Base-by-base conservation (phyloP, 1,139 yeast genomes). In the Meyerozyma carpophila region DNA sequence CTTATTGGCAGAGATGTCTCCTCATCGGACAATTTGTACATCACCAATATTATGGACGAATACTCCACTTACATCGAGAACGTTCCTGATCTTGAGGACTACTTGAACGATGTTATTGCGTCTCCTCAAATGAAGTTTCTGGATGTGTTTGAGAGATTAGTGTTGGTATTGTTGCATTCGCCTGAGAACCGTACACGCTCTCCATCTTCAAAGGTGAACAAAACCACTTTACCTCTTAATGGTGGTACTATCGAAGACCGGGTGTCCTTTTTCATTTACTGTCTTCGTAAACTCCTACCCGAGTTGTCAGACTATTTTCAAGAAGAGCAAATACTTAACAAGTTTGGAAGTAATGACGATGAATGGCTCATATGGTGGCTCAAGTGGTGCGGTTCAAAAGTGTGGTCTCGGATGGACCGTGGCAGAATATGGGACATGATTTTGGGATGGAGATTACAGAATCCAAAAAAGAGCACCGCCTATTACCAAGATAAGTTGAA, bases 331-430 rank as follows among this genome's bases (percentile, higher is more conserved):
- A 79, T 85, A 34, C 64, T 86, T 43, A 72, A 79, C 44, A 76
- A 82, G 39, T 70, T 77, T 50, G 83, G 82, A 36, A 68, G 79
- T 41, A 75, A 78, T 44, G 91, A 88, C 53, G 94, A 87, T 54
- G 94, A 86, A 57, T 91, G 97, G 97, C 69, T 90, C 32, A 75
- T 88, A 32, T 91, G 96, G 95, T 91, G 97, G 97, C 70, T 90
- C 50, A 88, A 90, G 58, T 90, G 88, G 74, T 79, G 88, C 57
- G 97, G 97, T n/a, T 79, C 94, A 10, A 86, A 87, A 62, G 91
- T 85, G 8, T 82, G 95, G 80, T 84, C 91, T 43, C 75, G 84
- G 49, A 74, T 75, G 49, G 96, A 89, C 62, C 67, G 96, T 44
- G 96, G 94, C 4, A 73, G 96, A 49, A 73, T 89, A 14, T 91